Evolutionary conservation across 345 rosid species (phyloP), one percentile per base, ranked within the genome.

Genomic region (Lumnitzera racemosa): DNA sequence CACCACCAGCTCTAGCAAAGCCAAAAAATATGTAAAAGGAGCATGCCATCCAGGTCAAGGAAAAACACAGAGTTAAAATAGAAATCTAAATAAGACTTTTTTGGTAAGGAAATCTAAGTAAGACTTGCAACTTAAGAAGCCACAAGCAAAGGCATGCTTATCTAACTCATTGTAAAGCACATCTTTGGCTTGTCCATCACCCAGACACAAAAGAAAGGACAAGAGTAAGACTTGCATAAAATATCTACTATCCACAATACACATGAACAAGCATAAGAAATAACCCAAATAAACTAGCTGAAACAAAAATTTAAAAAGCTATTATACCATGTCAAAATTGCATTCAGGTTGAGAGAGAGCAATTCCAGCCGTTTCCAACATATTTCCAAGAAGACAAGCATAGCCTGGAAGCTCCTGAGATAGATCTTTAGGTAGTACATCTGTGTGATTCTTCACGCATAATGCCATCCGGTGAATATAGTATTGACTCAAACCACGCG

Each of bases 311-410:
- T 13, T 49, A 49, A 49, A 4, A 9, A 49, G 0, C n/a, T 3
- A 49, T 49, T 49, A 61, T 75, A 90, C 99, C 96, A 82, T 78
- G 66, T 83, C 91, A 76, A 90, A 80, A 56, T 92, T 78, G 77
- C 97, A 86, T 41, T 76, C 80, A 31, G 96, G 88, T 73, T 75
- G 89, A 51, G 88, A 82, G 64, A 90, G 76, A 70, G 86, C 76
- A 74, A 80, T 82, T 68, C 80, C 82, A 58, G 97, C 91, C 61
- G 83, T 81, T 76, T 95, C 99, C 74, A 95, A 72, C 13, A 78
- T 72, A 68, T 90, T 90, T 66, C 91, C 99, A 68, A 95, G 95
- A 58, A 95, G 88, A 67, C 97, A 88, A 56, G 97, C 97, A 75
- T 81, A 77, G 56, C 88, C 75, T 56, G 99, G 95, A 71, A 76